These are phyloP conservation scores for Saccharomyces hybrid DNA, from an alignment of 1,139 yeast species.

Conservation along the genomic window DNA sequence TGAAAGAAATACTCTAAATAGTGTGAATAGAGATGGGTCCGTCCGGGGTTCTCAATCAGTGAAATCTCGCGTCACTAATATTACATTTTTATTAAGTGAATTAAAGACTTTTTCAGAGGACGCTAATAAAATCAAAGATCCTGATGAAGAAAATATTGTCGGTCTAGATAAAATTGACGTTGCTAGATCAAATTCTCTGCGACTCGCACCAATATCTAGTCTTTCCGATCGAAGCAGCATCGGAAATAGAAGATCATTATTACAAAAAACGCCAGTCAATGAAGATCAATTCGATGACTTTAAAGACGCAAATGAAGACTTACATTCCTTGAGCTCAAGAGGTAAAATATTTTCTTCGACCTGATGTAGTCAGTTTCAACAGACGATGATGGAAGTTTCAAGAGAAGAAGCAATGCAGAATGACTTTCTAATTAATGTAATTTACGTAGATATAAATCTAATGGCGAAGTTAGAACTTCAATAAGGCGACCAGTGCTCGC, in stretches of 20 bases:
- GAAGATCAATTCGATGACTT: constrained; percentile 21
- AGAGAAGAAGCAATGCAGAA: not conserved
- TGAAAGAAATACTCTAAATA: constrained; percentile 7
- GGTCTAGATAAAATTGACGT: constrained; percentile 28
- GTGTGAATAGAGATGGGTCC: constrained; percentile 4
- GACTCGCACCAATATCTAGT: constrained; percentile 12
- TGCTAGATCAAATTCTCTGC: constrained; percentile 24
- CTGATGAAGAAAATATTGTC: constrained; percentile 31
- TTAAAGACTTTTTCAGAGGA: constrained; percentile 22
- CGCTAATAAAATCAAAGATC: constrained; percentile 25
- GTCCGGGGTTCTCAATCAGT: constrained; percentile 31
- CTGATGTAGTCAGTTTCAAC: not conserved
- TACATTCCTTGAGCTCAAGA: constrained; percentile 19
- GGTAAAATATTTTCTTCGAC: constrained; percentile 17
- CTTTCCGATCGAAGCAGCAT: constrained; percentile 2
- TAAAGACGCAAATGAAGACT: constrained; percentile 27
- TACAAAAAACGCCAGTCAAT: not conserved
- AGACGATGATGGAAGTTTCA: not conserved
- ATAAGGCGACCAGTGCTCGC: not conserved
- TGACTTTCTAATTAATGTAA: not conserved
- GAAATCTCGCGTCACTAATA: constrained; percentile 31
- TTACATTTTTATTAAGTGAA: constrained; percentile 31
- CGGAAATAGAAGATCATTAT: constrained; percentile 11
- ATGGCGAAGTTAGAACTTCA: not conserved
- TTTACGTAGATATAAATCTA: not conserved